These are phyloP conservation scores for Cyberlindnera mississippiensis DNA, from an alignment of 805 yeast species.

Conservation along the genomic window DNA sequence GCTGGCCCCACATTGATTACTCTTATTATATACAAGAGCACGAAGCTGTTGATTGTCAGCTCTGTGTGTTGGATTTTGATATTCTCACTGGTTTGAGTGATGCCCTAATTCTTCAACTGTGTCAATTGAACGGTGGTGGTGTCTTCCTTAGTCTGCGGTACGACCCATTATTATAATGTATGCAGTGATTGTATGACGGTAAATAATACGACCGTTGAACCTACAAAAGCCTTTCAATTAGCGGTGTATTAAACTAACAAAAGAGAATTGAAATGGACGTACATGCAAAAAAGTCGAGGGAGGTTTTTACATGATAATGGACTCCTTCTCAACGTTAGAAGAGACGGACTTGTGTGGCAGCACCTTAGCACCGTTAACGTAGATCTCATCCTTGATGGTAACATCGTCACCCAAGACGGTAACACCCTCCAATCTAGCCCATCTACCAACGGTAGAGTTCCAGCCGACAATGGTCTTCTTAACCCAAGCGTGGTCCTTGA, in stretches of 20 bases:
- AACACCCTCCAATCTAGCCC: slow-evolving; percentile 98
- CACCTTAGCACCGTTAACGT: slow-evolving; percentile 99
- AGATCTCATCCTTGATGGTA: slow-evolving; percentile 95
- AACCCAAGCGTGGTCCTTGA: slow-evolving; percentile 97
- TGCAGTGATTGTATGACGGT: too few species aligned
- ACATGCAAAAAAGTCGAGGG: neutral
- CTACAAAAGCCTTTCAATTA: neutral
- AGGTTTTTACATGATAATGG: slow-evolving; percentile 83
- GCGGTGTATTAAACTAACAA: slow-evolving; percentile 12
- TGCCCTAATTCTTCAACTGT: too few species aligned
- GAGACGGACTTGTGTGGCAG: slow-evolving; percentile 98
- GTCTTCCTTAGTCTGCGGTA: too few species aligned
- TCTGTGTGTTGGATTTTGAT: neutral
- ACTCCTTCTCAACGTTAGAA: slow-evolving; percentile 93
- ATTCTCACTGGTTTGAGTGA: too few species aligned
- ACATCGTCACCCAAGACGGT: slow-evolving; percentile 99
- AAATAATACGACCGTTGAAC: too few species aligned
- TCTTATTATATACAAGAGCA: too few species aligned
- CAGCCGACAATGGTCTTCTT: slow-evolving; percentile 98
- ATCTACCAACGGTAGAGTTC: slow-evolving; percentile 96
- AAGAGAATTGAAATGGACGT: slow-evolving; percentile 5
- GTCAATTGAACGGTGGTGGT: too few species aligned
- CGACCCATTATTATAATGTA: too few species aligned
- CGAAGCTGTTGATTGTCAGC: too few species aligned
- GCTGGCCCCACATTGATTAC: too few species aligned